These are phyloP conservation scores for Gossypium australe DNA, from an alignment of 345 rosid species.

Conservation along the genomic window DNA sequence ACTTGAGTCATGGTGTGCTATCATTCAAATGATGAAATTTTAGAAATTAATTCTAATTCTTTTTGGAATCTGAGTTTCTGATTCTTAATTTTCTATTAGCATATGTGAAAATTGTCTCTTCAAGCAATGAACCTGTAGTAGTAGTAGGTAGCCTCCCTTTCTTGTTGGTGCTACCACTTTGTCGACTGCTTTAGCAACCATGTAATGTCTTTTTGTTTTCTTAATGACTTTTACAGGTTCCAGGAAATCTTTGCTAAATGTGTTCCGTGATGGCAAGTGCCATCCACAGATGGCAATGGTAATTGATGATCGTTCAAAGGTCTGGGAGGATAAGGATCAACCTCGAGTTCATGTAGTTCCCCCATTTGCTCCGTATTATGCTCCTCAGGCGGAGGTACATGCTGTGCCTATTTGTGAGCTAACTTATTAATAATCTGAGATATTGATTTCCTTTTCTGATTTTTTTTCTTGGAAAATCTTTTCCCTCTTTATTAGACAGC, in stretches of 20 bases:
- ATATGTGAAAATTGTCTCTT: neutral
- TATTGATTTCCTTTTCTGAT: conserved; percentile 15
- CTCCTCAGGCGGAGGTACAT: conserved; percentile 97
- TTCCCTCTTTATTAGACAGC: conserved; percentile 48
- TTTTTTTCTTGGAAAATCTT: conserved; percentile 9
- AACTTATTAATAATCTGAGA: conserved; percentile 6
- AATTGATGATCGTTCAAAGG: conserved; percentile 93
- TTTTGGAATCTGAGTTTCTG: conserved; percentile 1
- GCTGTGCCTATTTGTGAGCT: conserved; percentile 6
- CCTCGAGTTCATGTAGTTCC: conserved; percentile 96
- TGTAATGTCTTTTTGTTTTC: conserved; percentile 15
- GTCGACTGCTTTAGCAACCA: neutral
- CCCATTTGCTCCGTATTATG: conserved; percentile 83
- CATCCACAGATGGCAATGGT: conserved; percentile 99
- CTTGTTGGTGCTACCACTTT: neutral
- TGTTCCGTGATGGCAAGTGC: conserved; percentile 79
- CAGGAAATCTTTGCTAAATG: conserved; percentile 74
- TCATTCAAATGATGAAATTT: neutral
- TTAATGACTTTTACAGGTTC: conserved; percentile 43
- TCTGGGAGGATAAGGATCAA: conserved; percentile 99
- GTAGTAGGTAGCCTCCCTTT: neutral
- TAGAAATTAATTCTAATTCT: conserved; percentile 13
- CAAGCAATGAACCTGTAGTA: neutral
- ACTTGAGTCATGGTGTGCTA: neutral
- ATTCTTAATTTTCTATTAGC: conserved; percentile 10